Evolutionary conservation across 2,329 filamentous ascomycete species (phyloP).

Genomic region (Eurotiales sp.): DNA sequence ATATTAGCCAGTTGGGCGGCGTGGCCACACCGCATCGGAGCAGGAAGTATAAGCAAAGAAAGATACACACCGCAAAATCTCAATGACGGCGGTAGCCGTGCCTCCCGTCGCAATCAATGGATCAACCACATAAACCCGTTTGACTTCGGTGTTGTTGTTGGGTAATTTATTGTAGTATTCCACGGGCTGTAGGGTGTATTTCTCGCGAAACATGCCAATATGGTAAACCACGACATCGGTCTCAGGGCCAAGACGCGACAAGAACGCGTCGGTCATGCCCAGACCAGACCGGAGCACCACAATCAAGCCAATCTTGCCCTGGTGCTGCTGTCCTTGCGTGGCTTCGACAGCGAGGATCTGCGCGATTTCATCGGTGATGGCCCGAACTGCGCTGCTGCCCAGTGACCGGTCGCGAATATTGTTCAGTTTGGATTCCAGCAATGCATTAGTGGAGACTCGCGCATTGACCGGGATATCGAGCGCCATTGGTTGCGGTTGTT

Average conservation of each 20-base stretch:
- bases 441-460: conserved; percentile 17
- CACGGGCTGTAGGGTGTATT: conserved; percentile 23
- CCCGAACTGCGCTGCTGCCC: conserved; percentile 17
- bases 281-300: conserved; percentile 37
- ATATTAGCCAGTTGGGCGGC: conserved; percentile 2
- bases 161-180: conserved; percentile 32
- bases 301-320: conserved; percentile 18
- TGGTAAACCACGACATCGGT: conserved; percentile 26
- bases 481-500: neutral
- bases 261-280: conserved; percentile 36
- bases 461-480: conserved; percentile 13
- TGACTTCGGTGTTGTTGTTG: conserved; percentile 21
- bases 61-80: conserved; percentile 22
- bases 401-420: conserved; percentile 18
- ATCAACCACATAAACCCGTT: conserved; percentile 25
- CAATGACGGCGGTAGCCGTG: conserved; percentile 23
- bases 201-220: conserved; percentile 27
- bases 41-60: neutral
- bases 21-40: conserved; percentile 11
- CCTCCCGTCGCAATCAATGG: conserved; percentile 27
- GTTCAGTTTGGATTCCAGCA: conserved; percentile 16
- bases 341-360: conserved; percentile 18
- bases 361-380: conserved; percentile 17
- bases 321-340: conserved; percentile 9
- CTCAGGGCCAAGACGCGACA: conserved; percentile 23